phyloP scores from a whole-genome alignment of 495 filamentous ascomycete genomes.

The Trichocladium uniseriatum region DNA sequence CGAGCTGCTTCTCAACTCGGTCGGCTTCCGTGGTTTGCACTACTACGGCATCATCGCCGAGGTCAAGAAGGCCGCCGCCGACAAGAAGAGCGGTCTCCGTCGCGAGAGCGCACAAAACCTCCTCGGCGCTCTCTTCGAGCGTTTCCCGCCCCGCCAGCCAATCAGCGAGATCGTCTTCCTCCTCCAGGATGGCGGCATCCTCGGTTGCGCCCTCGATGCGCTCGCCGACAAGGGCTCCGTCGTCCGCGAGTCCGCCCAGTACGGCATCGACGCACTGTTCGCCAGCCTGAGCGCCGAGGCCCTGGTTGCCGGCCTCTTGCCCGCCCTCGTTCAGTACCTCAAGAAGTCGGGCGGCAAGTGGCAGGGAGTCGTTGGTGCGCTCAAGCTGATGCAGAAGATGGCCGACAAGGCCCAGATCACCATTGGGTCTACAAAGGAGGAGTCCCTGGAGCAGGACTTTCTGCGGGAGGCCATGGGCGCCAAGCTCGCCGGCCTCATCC shows the following conservation, averaged over 20 bases:
- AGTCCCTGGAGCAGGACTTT: constrained; percentile 76
- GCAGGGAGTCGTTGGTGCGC: constrained; percentile 87
- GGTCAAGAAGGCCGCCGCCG: constrained; percentile 75
- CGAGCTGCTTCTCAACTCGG: constrained; percentile 65
- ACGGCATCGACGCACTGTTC: constrained; percentile 87
- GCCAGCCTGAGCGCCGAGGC: constrained; percentile 68
- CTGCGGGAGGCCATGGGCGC: constrained; percentile 87
- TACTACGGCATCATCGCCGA: constrained; percentile 61
- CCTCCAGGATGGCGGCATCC: constrained; percentile 63
- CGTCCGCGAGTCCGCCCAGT: constrained; percentile 85
- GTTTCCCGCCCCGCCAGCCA: constrained; percentile 66
- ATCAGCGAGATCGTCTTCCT: constrained; percentile 75
- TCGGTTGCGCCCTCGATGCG: constrained; percentile 68
- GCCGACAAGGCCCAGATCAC: constrained; percentile 86
- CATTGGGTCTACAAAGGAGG: constrained; percentile 62
- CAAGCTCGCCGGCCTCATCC: constrained; percentile 82
- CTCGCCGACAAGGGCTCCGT: constrained; percentile 84
- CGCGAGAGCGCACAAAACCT: constrained; percentile 94
- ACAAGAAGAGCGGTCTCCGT: constrained; percentile 85
- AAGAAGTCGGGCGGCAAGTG: constrained; percentile 79
- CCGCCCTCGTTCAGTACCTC: constrained; percentile 62
- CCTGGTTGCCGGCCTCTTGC: constrained; percentile 68
- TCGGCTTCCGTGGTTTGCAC: constrained; percentile 65
- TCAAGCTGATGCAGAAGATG: constrained; percentile 75
- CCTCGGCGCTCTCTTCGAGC: constrained; percentile 85